A percentile compares a stretch with the other conserved stretches of the same genome.
Conservation (phyloP, 2,329 filamentous ascomycete species). For the Penicillium crustosum region DNA sequence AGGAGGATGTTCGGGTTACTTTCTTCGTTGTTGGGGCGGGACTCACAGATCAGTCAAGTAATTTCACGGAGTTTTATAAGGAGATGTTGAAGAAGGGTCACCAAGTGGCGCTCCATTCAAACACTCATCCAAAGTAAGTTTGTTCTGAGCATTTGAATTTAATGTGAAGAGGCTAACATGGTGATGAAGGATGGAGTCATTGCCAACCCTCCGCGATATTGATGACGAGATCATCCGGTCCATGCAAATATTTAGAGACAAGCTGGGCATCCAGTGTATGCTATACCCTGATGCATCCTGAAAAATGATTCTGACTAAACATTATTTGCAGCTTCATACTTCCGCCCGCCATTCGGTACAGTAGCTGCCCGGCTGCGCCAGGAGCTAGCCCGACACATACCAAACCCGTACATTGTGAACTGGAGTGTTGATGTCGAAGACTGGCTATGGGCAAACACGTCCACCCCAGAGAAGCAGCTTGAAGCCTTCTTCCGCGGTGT, state of each 20-base stretch:
- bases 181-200: slow-evolving; percentile 37
- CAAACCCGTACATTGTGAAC: slow-evolving; percentile 60
- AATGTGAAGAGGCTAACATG: slow-evolving; percentile 6
- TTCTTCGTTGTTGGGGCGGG: slow-evolving; percentile 70
- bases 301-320: slow-evolving; percentile 30
- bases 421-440: slow-evolving; percentile 73
- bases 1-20: slow-evolving; percentile 64
- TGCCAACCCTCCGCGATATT: slow-evolving; percentile 34
- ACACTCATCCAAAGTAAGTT: slow-evolving; percentile 62
- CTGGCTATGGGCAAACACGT: slow-evolving; percentile 64
- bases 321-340: slow-evolving; percentile 52
- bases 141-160: neutral
- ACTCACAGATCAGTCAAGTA: slow-evolving; percentile 58
- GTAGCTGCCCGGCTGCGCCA: slow-evolving; percentile 67
- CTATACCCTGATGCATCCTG: slow-evolving; percentile 38
- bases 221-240: slow-evolving; percentile 40
- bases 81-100: slow-evolving; percentile 64
- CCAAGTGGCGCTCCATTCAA: slow-evolving; percentile 68
- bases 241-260: slow-evolving; percentile 32
- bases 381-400: slow-evolving; percentile 55
- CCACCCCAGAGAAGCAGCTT: slow-evolving; percentile 65
- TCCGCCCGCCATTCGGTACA: slow-evolving; percentile 68
- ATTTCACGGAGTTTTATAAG: slow-evolving; percentile 63
- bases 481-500: slow-evolving; percentile 65
- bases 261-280: slow-evolving; percentile 38